phyloP scores from a whole-genome alignment of 2,329 filamentous ascomycete genomes.

The Geosmithia morbida region DNA sequence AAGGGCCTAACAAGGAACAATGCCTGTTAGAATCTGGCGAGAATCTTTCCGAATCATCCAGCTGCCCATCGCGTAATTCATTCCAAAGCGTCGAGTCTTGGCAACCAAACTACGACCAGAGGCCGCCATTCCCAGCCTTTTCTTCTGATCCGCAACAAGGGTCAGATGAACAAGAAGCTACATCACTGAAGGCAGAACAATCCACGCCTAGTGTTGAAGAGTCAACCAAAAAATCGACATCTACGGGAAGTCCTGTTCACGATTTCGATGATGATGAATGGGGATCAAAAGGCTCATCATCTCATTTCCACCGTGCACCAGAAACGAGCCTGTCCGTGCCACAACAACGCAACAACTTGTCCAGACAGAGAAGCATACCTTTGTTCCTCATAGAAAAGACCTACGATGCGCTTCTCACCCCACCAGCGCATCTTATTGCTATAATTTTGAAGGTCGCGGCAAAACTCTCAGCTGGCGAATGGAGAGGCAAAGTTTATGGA shows the following conservation, averaged over 20 bases:
- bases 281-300: not conserved
- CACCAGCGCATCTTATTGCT: slow-evolving; percentile 64
- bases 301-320: not conserved
- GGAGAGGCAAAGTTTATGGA: slow-evolving; percentile 29
- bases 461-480: slow-evolving; percentile 51
- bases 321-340: not conserved
- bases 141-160: not conserved
- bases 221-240: not conserved
- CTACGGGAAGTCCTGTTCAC: not conserved
- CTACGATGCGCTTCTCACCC: slow-evolving; percentile 60
- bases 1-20: not conserved
- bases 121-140: not conserved
- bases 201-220: not conserved
- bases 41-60: not conserved
- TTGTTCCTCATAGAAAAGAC: slow-evolving; percentile 62
- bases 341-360: not conserved
- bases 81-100: not conserved
- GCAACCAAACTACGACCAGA: not conserved
- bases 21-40: not conserved
- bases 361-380: slow-evolving; percentile 6
- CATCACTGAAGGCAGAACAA: not conserved
- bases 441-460: slow-evolving; percentile 74
- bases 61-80: not conserved
- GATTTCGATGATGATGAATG: not conserved
- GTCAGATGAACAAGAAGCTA: not conserved